phyloP scores from a whole-genome alignment of 768 basidiomycete genomes.

The Suillus subalutaceus region DNA sequence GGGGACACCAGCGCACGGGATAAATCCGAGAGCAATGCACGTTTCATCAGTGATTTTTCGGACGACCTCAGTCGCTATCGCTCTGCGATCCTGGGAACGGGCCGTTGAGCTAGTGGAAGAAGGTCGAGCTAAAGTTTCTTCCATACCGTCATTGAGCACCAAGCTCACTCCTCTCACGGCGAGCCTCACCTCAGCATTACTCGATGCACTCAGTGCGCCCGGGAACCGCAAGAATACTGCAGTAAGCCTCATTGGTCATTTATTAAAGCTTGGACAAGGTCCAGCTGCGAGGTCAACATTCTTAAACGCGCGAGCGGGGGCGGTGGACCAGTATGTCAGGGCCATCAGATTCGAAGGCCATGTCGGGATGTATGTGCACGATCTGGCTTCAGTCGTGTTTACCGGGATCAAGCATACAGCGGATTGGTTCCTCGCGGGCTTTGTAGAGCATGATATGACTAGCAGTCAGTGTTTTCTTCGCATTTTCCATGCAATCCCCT shows the following conservation, averaged over 20 bases:
- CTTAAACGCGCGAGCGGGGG: conserved; percentile 72
- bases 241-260: conserved; percentile 68
- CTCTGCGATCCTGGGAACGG: conserved; percentile 85
- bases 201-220: conserved; percentile 71
- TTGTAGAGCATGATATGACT: conserved; percentile 93
- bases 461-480: conserved; percentile 63
- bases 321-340: conserved; percentile 77
- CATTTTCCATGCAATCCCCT: neutral
- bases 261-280: conserved; percentile 75
- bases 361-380: conserved; percentile 81
- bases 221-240: conserved; percentile 78
- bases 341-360: conserved; percentile 91
- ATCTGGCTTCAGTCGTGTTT: conserved; percentile 87
- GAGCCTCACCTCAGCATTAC: conserved; percentile 68
- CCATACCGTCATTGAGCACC: conserved; percentile 51
- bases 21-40: conserved; percentile 76
- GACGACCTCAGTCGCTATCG: conserved; percentile 93
- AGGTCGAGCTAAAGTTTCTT: conserved; percentile 69
- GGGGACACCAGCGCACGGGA: conserved; percentile 59
- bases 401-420: conserved; percentile 96
- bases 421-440: conserved; percentile 97
- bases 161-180: conserved; percentile 71
- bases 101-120: conserved; percentile 85
- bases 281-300: conserved; percentile 83
- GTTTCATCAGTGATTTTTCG: conserved; percentile 90